A percentile compares a stretch with the other conserved stretches of the same genome.
Conservation (phyloP, 78 protist species). For the Reticulomyxa filosa region DNA sequence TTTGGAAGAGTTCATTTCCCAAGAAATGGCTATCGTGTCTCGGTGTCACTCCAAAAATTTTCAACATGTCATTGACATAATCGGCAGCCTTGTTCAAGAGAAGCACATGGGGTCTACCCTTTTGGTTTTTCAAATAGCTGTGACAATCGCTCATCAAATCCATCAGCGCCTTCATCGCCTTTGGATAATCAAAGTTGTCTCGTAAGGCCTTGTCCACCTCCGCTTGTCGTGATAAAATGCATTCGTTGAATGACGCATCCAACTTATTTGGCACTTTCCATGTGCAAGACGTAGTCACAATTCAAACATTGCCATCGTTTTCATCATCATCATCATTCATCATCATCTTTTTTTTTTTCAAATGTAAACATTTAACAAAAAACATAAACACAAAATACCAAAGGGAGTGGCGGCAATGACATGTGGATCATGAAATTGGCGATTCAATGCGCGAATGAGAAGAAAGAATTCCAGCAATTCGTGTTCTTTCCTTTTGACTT, state of each 20-base stretch:
- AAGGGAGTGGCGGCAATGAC: background rate
- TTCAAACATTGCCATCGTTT: background rate
- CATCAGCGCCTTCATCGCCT: conserved; percentile 15
- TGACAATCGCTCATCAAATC: conserved; percentile 26
- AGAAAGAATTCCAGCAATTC: background rate
- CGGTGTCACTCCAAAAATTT: conserved; percentile 36
- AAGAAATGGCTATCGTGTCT: conserved; percentile 16
- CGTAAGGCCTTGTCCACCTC: conserved; percentile 39
- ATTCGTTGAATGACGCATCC: background rate
- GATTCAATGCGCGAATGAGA: background rate
- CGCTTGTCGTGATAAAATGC: background rate
- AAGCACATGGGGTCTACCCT: background rate
- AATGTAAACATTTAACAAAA: background rate
- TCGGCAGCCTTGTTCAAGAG: background rate
- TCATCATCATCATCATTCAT: too few species aligned
- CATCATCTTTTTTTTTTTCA: background rate
- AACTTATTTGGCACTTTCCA: background rate
- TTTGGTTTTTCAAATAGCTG: conserved; percentile 13
- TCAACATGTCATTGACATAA: conserved; percentile 20
- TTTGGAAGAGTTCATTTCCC: background rate
- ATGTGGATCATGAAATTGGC: background rate
- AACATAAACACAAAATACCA: background rate
- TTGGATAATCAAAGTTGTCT: conserved; percentile 73
- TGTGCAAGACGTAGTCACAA: too few species aligned
- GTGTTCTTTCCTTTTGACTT: conserved; percentile 18